phyloP scores from a whole-genome alignment of 2,329 filamentous ascomycete genomes.

The Balansia obtecta region DNA sequence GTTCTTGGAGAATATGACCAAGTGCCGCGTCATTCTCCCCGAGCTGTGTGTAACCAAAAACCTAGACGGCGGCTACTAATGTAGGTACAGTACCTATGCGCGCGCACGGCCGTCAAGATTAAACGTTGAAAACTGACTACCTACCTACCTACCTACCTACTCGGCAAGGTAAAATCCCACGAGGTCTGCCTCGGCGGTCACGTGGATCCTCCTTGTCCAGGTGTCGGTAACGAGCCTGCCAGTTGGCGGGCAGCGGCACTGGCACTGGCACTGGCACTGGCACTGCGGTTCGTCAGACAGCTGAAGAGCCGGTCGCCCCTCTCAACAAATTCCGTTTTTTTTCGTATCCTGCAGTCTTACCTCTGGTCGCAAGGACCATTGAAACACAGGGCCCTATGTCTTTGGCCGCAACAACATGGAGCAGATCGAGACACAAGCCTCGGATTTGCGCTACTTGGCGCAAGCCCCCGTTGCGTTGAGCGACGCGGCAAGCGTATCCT shows the following conservation, averaged over 20 bases:
- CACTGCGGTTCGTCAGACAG: neutral
- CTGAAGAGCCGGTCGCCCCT: neutral
- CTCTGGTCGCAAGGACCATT: neutral
- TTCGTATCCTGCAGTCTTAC: neutral
- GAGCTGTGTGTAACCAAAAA: too few species aligned
- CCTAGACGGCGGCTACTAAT: too few species aligned
- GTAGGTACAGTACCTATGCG: too few species aligned
- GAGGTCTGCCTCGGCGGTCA: neutral
- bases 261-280: too few species aligned
- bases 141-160: too few species aligned
- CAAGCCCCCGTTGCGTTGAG: conserved; percentile 23
- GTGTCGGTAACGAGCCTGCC: neutral
- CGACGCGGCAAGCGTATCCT: conserved; percentile 18
- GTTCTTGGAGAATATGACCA: too few species aligned
- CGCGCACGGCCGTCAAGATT: too few species aligned
- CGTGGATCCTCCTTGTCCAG: neutral
- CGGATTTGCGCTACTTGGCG: conserved; percentile 39
- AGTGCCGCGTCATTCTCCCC: too few species aligned
- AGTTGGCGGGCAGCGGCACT: neutral
- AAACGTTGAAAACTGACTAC: too few species aligned
- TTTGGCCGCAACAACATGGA: conserved; percentile 27
- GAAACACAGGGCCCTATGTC: conserved; percentile 2
- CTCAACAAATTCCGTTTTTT: neutral
- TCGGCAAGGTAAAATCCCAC: too few species aligned
- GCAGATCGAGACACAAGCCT: conserved; percentile 40